Base-by-base conservation (phyloP, 1,139 yeast genomes). In the Saccharomyces pastorianus region DNA sequence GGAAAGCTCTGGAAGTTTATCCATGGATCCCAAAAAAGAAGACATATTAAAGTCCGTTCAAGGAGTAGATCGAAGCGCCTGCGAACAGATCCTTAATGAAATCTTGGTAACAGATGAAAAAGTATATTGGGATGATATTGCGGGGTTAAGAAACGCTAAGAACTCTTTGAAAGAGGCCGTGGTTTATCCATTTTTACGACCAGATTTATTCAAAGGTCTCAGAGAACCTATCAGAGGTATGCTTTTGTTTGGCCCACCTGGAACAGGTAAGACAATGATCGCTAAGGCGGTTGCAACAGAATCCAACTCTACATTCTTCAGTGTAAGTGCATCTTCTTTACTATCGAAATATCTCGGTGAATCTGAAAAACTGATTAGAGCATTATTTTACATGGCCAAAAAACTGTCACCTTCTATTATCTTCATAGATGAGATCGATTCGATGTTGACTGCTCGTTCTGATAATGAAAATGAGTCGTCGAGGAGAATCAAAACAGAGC, bases 211-310 rank as follows among this genome's bases (percentile, higher is more conserved):
- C 60, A 75, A 73, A 57, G 86, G 87, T 0, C 70, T 82, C 47
- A 70, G 86, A 59, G 87, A 82, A 63, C 86, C 87, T 1, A 79
- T 83, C 82, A 20, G 23, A 20, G 23, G 23, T 20, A 20, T 20
- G 23, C 23, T 20, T 20, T 20, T 20, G 23, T 20, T 82, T 69
- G 88, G 88, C 0, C 87, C 88, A 1, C 85, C 65, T 0, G 77
- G 77, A 14, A 74, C 77, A 9, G 76, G 76, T 54, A 73, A 73
- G 57, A 72, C 76, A 0, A 81, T 82, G 86, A 74, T 83, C 60
- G 87, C 87, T 0, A 73, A 83, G 58, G 85, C 87, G 0, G 85
- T 82, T 28, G 87, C 86, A 1, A 80, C 84, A 2, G 87, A 83
- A 63, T 79, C 85, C 6, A 79, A 80, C 52, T 81, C 85, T 2